Percentiles rank a stretch among this genome's conserved stretches.
Evolutionary conservation across 768 basidiomycete genomes (phyloP).

Genomic region (Amanita rubescens): DNA sequence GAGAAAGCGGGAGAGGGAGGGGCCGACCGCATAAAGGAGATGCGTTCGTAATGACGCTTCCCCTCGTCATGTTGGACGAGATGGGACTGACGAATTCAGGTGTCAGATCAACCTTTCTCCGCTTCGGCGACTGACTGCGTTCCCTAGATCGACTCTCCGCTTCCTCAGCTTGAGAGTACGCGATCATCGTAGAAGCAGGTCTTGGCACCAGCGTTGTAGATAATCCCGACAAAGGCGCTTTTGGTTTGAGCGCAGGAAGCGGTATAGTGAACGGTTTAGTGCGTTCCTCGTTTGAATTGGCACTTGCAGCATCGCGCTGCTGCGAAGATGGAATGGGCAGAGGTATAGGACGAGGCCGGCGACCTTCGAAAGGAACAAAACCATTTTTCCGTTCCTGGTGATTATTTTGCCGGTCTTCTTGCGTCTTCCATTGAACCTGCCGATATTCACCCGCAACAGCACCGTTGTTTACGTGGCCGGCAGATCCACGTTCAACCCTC

Average conservation of each 20-base stretch:
- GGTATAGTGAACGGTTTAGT: no score
- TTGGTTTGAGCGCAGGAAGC: background rate
- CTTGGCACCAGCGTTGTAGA: background rate
- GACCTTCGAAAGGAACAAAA: background rate
- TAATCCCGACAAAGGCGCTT: background rate
- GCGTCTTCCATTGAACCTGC: background rate
- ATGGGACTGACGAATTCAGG: background rate
- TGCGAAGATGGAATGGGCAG: background rate
- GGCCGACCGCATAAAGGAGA: background rate
- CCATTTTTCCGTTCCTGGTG: no score
- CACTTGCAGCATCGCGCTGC: no score
- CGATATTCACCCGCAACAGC: no score
- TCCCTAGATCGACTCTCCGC: background rate
- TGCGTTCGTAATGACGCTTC: background rate
- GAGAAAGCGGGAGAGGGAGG: background rate
- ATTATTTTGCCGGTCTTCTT: no score
- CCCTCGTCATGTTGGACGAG: background rate
- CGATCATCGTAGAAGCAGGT: no score
- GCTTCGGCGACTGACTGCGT: background rate
- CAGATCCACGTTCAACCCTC: no score
- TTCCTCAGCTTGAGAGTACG: background rate
- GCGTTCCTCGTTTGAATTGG: no score
- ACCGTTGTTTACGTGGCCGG: no score
- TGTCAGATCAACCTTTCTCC: background rate
- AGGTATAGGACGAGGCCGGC: background rate